Percentiles rank a stretch among this genome's conserved stretches.
Evolutionary conservation across 2,329 filamentous ascomycete genomes (phyloP).

Genomic region (Aspergillus felis): DNA sequence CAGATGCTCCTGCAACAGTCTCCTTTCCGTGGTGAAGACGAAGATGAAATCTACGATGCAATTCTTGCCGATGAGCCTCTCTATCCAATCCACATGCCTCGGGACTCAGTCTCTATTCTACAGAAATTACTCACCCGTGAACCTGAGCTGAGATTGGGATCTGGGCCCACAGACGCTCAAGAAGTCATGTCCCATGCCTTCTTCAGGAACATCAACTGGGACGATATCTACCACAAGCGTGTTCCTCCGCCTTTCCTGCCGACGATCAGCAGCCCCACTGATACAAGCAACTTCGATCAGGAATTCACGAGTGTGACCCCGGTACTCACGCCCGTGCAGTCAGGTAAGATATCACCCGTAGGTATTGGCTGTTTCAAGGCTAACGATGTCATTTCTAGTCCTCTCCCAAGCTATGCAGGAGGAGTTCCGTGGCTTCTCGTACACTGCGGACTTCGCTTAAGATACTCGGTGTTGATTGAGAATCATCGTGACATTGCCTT

Average conservation of each 20-base stretch:
- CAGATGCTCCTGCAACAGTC: slow-evolving; percentile 99
- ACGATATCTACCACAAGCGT: slow-evolving; percentile 95
- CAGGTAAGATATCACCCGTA: slow-evolving; percentile 60
- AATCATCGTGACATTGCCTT: slow-evolving; percentile 6
- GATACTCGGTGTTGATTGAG: slow-evolving; percentile 13
- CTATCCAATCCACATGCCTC: slow-evolving; percentile 97
- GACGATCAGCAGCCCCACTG: slow-evolving; percentile 82
- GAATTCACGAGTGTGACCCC: slow-evolving; percentile 98
- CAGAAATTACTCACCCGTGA: slow-evolving; percentile 96
- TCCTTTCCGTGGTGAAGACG: slow-evolving; percentile 96
- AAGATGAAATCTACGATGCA: slow-evolving; percentile 98
- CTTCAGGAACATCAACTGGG: slow-evolving; percentile 97
- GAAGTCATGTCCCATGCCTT: slow-evolving; percentile 99
- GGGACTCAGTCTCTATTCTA: slow-evolving; percentile 94
- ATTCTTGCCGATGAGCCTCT: slow-evolving; percentile 96
- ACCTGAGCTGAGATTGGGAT: slow-evolving; percentile 86
- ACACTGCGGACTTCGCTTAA: slow-evolving; percentile 85
- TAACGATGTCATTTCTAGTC: slow-evolving; percentile 52
- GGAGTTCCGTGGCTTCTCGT: slow-evolving; percentile 98
- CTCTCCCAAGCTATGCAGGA: slow-evolving; percentile 98
- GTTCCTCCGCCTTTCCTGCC: slow-evolving; percentile 86
- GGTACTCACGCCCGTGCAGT: slow-evolving; percentile 93
- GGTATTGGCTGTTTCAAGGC: neutral
- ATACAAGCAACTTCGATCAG: slow-evolving; percentile 99
- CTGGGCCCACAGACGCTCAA: slow-evolving; percentile 92